Evolutionary conservation across 176 grass and related monocot genomes (phyloP), one percentile per base, ranked within the genome.

Genomic region (Triticum turgidum): DNA sequence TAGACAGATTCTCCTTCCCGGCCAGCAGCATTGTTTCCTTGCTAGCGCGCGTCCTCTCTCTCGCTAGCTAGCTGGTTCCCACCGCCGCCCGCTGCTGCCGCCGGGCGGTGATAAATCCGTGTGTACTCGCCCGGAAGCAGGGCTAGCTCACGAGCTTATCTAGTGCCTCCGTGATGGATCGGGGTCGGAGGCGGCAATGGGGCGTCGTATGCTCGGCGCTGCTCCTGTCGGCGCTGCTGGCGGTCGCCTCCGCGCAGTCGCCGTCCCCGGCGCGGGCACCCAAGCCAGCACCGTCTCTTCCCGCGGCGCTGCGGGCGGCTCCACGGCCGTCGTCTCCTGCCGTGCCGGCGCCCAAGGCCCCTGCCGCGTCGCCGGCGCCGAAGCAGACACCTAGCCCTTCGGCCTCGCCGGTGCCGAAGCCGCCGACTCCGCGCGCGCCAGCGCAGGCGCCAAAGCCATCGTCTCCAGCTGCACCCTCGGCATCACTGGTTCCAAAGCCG

Each of bases 221-320:
- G 47, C 15, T 87, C 7, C n/a, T 91, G 1, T 38, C 47, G 3
- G 62, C 49, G 35, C 69, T 91, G 2, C 8, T 87, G 9, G 77
- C 32, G 38, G 69, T 34, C 69, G 29, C 77, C 37, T 73, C 76
- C 11, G 15, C 85, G 81, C 84, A 90, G 65, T 20, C 89, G 42
- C 54, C 52, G 29, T 14, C 80, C 1, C 12, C 80, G 3, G 20
- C 80, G 7, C 10, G 35, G 37, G 78, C 72, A 0, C 83, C 78
- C 0, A 81, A 32, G 14, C 69, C 88, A 0, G 35, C 69, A 6
- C 4, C 52, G 11, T 22, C 88, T 41, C 29, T 32, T 27, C 21
- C 47, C 7, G 13, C 49, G 9, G 25, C 37, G 0, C 14, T 69
- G 15, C 5, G 15, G 9, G 6, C 61, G 24, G 76, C 69, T 5